Conservation (phyloP, 305 asterid genomes). For the Ruellia speciosa region DNA sequence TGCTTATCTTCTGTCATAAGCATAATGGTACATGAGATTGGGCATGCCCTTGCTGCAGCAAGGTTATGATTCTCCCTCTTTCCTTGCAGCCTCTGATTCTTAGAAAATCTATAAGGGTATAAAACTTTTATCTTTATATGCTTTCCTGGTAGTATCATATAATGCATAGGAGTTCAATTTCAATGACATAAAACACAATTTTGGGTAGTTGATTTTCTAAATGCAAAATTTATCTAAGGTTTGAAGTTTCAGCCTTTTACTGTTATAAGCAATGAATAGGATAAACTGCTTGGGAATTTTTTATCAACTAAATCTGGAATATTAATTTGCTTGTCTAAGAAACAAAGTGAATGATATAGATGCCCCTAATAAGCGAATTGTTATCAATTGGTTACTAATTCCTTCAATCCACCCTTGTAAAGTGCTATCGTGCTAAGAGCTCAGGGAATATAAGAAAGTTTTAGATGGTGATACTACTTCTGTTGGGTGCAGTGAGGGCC, state of each 20-base stretch:
- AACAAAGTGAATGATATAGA: too few species aligned
- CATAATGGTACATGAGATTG: slow-evolving; percentile 70
- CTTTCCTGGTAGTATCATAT: slow-evolving; percentile 8
- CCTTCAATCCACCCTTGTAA: neutral
- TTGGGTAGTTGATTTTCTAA: too few species aligned
- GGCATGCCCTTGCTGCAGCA: slow-evolving; percentile 92
- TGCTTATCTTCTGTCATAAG: slow-evolving; percentile 56
- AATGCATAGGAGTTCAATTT: too few species aligned
- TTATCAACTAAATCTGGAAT: too few species aligned
- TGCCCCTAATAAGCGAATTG: too few species aligned
- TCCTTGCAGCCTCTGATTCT: slow-evolving; percentile 11
- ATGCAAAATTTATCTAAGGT: too few species aligned
- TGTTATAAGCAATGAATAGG: too few species aligned
- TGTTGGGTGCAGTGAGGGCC: slow-evolving; percentile 66
- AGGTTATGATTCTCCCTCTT: slow-evolving; percentile 45
- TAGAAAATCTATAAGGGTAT: slow-evolving; percentile 7
- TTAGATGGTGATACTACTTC: slow-evolving; percentile 31
- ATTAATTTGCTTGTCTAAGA: too few species aligned
- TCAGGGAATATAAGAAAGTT: slow-evolving; percentile 9
- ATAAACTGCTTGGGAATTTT: too few species aligned
- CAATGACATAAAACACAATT: too few species aligned
- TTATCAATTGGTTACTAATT: neutral
- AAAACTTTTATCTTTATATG: neutral
- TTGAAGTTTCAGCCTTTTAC: too few species aligned
- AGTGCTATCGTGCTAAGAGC: neutral